Evolutionary conservation across 176 grass and related monocot species (phyloP).

Genomic region (Triticum timopheevii): DNA sequence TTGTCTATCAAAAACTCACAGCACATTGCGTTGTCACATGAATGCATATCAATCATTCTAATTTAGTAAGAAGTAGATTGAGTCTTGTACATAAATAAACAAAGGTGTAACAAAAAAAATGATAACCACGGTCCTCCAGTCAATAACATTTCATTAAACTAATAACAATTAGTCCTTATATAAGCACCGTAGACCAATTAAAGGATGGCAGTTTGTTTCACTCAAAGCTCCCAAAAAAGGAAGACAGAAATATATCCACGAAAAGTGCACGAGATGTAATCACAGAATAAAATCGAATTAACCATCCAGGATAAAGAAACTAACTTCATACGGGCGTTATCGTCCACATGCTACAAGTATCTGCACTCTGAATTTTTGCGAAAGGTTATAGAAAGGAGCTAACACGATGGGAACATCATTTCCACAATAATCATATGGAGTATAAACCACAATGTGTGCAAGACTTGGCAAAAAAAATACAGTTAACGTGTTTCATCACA

Average conservation of each 20-base stretch:
- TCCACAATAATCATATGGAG: neutral
- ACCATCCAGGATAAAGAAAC: conserved; percentile 7
- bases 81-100: neutral
- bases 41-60: neutral
- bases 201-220: neutral
- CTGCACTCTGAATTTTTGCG: neutral
- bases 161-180: neutral
- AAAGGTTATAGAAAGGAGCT: conserved; percentile 1
- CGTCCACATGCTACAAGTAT: neutral
- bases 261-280: neutral
- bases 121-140: neutral
- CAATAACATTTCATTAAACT: conserved; percentile 1
- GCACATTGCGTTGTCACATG: neutral
- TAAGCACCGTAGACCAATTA: neutral
- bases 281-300: neutral
- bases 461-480: neutral
- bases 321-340: neutral
- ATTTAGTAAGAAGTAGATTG: conserved; percentile 3
- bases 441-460: conserved; percentile 10
- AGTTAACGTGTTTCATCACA: neutral
- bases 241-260: neutral
- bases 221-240: neutral
- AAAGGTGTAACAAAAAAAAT: neutral
- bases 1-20: conserved; percentile 17
- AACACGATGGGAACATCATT: neutral